Evolutionary conservation across 2,329 filamentous ascomycete species (phyloP).

Genomic region (Didymella pinodella): DNA sequence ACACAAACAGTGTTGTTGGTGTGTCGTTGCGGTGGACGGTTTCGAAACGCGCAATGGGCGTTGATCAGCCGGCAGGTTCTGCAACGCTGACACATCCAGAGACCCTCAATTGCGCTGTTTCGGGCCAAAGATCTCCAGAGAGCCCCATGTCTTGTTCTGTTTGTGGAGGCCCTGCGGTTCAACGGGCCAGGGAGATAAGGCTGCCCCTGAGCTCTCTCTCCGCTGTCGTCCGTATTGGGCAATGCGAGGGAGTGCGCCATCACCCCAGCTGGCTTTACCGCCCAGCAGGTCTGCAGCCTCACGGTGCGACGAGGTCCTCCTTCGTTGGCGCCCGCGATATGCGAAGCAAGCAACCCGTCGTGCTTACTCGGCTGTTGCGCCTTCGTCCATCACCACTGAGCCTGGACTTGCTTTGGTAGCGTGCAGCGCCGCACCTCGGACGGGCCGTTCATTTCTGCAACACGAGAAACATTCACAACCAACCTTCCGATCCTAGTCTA

Average conservation of each 20-base stretch:
- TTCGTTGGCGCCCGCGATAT: constrained; percentile 23
- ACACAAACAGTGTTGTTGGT: constrained; percentile 7
- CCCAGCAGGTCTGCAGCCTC: constrained; percentile 17
- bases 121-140: constrained; percentile 21
- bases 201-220: constrained; percentile 14
- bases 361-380: constrained; percentile 26
- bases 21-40: constrained; percentile 16
- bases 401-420: constrained; percentile 31
- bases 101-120: constrained; percentile 12
- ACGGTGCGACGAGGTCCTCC: constrained; percentile 17
- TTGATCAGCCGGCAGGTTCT: constrained; percentile 18
- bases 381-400: constrained; percentile 7
- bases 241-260: constrained; percentile 9
- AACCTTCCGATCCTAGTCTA: constrained; percentile 42
- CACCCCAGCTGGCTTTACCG: neutral
- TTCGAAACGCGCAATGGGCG: constrained; percentile 18
- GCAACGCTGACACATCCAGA: constrained; percentile 21
- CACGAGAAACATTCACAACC: constrained; percentile 42
- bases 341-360: constrained; percentile 31
- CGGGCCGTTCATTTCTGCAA: constrained; percentile 43
- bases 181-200: constrained; percentile 18
- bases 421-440: constrained; percentile 21
- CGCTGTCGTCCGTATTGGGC: constrained; percentile 6
- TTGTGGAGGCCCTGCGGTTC: constrained; percentile 23
- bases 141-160: constrained; percentile 18